Conservation (phyloP, 495 filamentous ascomycete genomes). For the Podospora pseudoanserina region DNA sequence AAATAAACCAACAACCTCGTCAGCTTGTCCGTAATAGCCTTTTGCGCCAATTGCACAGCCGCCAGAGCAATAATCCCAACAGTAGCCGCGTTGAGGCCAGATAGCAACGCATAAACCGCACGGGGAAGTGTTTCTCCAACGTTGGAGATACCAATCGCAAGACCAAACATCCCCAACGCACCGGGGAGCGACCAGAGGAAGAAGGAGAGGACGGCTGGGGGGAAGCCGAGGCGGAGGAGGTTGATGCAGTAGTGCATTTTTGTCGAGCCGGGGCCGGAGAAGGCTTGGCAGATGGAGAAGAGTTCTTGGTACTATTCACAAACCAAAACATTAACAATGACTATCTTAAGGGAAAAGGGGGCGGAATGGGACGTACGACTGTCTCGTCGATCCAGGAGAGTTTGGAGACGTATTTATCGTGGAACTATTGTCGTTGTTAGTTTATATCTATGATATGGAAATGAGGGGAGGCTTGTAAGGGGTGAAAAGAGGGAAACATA, state of each 20-base stretch:
- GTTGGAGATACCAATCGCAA: slow-evolving; percentile 65
- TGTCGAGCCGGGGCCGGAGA: slow-evolving; percentile 72
- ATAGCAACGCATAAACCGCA: slow-evolving; percentile 70
- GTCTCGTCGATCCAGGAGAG: slow-evolving; percentile 73
- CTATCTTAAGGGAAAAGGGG: not conserved
- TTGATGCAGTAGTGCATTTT: slow-evolving; percentile 79
- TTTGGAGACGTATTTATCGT: slow-evolving; percentile 65
- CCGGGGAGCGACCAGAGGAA: slow-evolving; percentile 74
- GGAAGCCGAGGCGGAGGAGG: slow-evolving; percentile 59
- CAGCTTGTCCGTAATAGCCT: slow-evolving; percentile 70
- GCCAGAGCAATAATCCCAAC: slow-evolving; percentile 79
- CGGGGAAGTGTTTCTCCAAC: slow-evolving; percentile 59
- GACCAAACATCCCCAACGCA: slow-evolving; percentile 70
- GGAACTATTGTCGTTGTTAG: slow-evolving; percentile 47
- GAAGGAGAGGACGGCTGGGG: slow-evolving; percentile 62
- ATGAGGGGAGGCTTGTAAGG: not conserved
- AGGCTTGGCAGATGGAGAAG: slow-evolving; percentile 72
- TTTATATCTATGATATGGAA: no score
- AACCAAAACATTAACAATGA: not conserved
- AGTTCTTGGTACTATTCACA: slow-evolving; percentile 63
- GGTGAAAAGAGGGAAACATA: slow-evolving; percentile 7
- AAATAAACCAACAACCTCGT: slow-evolving; percentile 67
- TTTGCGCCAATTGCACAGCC: slow-evolving; percentile 67
- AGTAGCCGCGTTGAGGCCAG: slow-evolving; percentile 72
- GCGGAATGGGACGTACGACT: slow-evolving; percentile 28